A percentile compares a stretch with the other conserved stretches of the same genome.
phyloP scores from a whole-genome alignment of 148 eudicot species.

The Chenopodium suecicum region DNA sequence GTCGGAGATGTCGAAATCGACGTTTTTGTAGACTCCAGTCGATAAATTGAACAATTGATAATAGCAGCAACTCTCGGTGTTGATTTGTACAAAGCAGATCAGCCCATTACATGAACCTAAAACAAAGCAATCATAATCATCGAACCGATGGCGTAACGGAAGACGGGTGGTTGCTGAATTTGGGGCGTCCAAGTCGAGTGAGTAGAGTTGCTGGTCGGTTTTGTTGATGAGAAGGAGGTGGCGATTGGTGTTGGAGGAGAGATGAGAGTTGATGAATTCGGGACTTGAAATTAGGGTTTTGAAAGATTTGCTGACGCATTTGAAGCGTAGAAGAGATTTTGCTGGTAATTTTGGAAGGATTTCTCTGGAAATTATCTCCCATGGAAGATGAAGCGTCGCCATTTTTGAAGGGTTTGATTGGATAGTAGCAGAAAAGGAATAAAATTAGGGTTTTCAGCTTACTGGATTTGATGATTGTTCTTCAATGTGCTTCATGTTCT shows the following conservation, averaged over 20 bases:
- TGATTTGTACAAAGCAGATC: background rate
- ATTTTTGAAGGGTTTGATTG: background rate
- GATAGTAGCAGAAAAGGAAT: too few species aligned
- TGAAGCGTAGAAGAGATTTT: conserved; percentile 7
- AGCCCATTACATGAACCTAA: background rate
- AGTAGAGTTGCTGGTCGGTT: too few species aligned
- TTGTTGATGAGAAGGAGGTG: background rate
- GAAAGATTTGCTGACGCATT: background rate
- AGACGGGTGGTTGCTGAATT: background rate
- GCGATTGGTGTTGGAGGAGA: background rate
- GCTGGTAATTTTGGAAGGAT: background rate
- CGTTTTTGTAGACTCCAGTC: background rate
- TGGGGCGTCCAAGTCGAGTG: background rate
- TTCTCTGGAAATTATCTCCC: background rate
- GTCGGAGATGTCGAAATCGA: background rate
- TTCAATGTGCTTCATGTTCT: too few species aligned
- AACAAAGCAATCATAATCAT: too few species aligned
- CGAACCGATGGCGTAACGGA: background rate
- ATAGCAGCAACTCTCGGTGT: background rate
- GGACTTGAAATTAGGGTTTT: background rate
- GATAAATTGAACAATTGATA: background rate
- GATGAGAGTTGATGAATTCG: background rate
- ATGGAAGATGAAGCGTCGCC: background rate
- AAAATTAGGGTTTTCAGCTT: too few species aligned
- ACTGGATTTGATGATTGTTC: too few species aligned